Base-by-base conservation (phyloP, 78 protist genomes). In the Protostelium mycophagum region DNA sequence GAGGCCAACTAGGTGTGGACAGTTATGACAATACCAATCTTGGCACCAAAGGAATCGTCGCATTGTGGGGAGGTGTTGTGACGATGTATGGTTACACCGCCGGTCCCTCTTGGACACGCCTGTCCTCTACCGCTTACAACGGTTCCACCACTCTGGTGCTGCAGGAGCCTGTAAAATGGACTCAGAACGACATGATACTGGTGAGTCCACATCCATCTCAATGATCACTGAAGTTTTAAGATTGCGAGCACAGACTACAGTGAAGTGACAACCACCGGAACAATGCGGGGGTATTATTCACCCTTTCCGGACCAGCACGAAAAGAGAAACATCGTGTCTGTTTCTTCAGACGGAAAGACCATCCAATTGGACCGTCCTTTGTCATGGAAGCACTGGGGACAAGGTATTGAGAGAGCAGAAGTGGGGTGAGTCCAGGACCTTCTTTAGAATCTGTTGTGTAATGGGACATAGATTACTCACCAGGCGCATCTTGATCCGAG, bases 341-440 rank as follows among this genome's bases (percentile, higher is more conserved):
- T 51, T 16, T 51, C 73, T 51, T 51, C 73, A 5, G 73, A 51
- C 73, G 16, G 16, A 16, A 85, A 85, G 36, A 37, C 86, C 37
- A 85, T 85, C 86, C 5, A 5, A 23, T 16, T 85, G n/a, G 37
- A 35, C 36, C 16, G 35, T 25, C 63, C 86, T 37, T 16, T 85
- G 5, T 25, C 86, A 5, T 85, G 5, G n/a, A 85, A 5, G 5
- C 86, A 85, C 37, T 85, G 86, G 86, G 86, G 86, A 25, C 63
- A 35, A 37, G 86, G 86, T 25, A 36, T 37, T 16, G 86, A 85
- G 86, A 85, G 37, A 36, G 86, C 63, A 5, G 86, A 85, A 85
- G 86, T 85, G 36, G 86, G 73, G 73, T 51, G 16, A 5, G 73
- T 25, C 16, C n/a, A n/a, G n/a, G 73, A n/a, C n/a, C n/a, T 16